These are phyloP conservation scores for Priceomyces carsonii DNA, from an alignment of 805 yeast species.

Conservation along the genomic window DNA sequence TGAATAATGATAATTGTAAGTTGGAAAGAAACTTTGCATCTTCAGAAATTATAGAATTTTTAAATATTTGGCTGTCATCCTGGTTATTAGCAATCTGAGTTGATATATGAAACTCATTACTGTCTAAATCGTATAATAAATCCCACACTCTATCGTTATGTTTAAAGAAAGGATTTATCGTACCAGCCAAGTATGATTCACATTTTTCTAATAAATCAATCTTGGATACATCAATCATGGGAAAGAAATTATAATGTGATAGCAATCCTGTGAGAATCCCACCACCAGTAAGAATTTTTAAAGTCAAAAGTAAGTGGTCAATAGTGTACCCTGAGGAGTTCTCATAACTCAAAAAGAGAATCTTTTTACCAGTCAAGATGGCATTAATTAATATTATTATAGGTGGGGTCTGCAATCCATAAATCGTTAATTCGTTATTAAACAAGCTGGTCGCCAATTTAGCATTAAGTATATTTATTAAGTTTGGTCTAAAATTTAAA, in stretches of 20 bases:
- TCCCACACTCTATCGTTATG: slow-evolving; percentile 59
- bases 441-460: slow-evolving; percentile 33
- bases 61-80: slow-evolving; percentile 19
- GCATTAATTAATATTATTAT: slow-evolving; percentile 36
- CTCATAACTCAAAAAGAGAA: slow-evolving; percentile 41
- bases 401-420: slow-evolving; percentile 56
- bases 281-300: slow-evolving; percentile 44
- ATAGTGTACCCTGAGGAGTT: slow-evolving; percentile 43
- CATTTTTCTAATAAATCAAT: slow-evolving; percentile 47
- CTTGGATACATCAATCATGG: slow-evolving; percentile 62
- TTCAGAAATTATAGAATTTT: slow-evolving; percentile 42
- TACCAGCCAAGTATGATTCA: slow-evolving; percentile 57
- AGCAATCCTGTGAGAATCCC: slow-evolving; percentile 44
- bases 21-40: slow-evolving; percentile 46
- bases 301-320: slow-evolving; percentile 38
- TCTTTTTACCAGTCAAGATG: slow-evolving; percentile 38
- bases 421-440: slow-evolving; percentile 51
- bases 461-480: slow-evolving; percentile 34
- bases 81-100: slow-evolving; percentile 13
- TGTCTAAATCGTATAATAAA: slow-evolving; percentile 59
- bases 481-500: slow-evolving; percentile 39
- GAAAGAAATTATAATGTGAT: slow-evolving; percentile 46
- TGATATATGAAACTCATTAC: slow-evolving; percentile 40
- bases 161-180: slow-evolving; percentile 66
- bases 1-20: slow-evolving; percentile 42